A percentile compares a stretch with the other conserved stretches of the same genome.
These are phyloP conservation scores for Coriaria nepalensis DNA, from an alignment of 306 rosid genomes.

Conservation along the genomic window DNA sequence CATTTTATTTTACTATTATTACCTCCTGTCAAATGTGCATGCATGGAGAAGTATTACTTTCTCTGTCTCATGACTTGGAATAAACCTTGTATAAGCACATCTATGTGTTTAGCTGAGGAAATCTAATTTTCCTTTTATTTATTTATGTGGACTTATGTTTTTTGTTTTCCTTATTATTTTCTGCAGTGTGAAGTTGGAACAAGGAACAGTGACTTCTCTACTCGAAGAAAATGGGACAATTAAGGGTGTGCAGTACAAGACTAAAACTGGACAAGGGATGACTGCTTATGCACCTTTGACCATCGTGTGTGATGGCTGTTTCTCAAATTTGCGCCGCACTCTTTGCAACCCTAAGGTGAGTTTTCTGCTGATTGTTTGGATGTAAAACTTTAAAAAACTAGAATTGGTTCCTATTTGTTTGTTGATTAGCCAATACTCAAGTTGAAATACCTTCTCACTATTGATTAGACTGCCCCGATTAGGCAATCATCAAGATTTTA, in stretches of 20 bases:
- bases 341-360: constrained; percentile 82
- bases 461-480: too few relatives aligned
- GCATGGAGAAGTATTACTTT: too few relatives aligned
- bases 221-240: constrained; percentile 70
- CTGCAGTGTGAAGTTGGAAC: constrained; percentile 51
- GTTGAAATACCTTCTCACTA: too few relatives aligned
- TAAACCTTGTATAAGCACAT: too few relatives aligned
- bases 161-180: constrained; percentile 8
- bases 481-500: too few relatives aligned
- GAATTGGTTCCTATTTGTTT: too few relatives aligned
- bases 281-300: constrained; percentile 72
- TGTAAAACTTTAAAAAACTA: too few relatives aligned
- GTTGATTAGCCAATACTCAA: too few relatives aligned
- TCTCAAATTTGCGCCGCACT: constrained; percentile 87
- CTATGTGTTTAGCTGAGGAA: too few relatives aligned
- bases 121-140: constrained; percentile 1
- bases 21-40: too few relatives aligned
- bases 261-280: constrained; percentile 50
- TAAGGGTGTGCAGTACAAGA: constrained; percentile 76
- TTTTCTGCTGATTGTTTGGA: not conserved
- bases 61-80: too few relatives aligned
- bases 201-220: constrained; percentile 86
- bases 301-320: constrained; percentile 92
- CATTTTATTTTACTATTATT: too few relatives aligned
- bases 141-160: not conserved